Percentiles rank a stretch among this genome's conserved stretches.
These are phyloP conservation scores for Strobilomyces echinocephalus DNA, from an alignment of 768 basidiomycete genomes.

Conservation along the genomic window DNA sequence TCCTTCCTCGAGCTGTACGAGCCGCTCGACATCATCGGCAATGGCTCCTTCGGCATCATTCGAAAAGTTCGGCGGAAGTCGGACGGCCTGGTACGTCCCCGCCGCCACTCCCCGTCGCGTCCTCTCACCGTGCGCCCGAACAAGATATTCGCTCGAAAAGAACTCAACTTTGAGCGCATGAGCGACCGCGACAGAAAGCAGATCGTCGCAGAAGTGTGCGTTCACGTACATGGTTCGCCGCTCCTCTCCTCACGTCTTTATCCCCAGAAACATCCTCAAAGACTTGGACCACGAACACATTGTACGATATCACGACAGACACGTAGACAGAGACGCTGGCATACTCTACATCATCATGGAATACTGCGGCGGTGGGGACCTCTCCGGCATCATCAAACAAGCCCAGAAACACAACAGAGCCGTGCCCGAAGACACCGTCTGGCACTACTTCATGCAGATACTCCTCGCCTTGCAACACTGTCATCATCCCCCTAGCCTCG, in stretches of 20 bases:
- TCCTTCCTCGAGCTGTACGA: constrained; percentile 75
- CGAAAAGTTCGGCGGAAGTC: constrained; percentile 84
- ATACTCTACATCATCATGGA: constrained; percentile 99
- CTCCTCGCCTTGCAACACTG: constrained; percentile 87
- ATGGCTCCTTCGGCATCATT: constrained; percentile 97
- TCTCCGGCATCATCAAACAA: constrained; percentile 82
- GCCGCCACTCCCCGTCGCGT: constrained; percentile 6
- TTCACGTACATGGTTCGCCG: constrained; percentile 7
- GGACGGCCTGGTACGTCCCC: constrained; percentile 68
- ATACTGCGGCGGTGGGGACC: constrained; percentile 95
- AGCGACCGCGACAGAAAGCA: constrained; percentile 93
- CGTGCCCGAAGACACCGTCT: constrained; percentile 89
- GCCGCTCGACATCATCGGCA: constrained; percentile 87
- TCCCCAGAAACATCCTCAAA: constrained; percentile 85
- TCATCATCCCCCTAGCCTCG: constrained; percentile 64
- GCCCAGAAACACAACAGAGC: constrained; percentile 62
- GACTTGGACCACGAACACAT: constrained; percentile 94
- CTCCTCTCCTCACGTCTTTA: neutral
- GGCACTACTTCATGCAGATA: constrained; percentile 95
- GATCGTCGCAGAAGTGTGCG: constrained; percentile 96
- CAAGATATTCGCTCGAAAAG: constrained; percentile 85
- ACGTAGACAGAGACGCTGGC: constrained; percentile 85
- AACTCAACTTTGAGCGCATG: constrained; percentile 98
- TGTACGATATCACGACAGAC: constrained; percentile 89
- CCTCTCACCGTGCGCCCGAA: neutral